Evolutionary conservation across 495 filamentous ascomycete genomes (phyloP).

Genomic region (Pseudotulostoma volvatum): DNA sequence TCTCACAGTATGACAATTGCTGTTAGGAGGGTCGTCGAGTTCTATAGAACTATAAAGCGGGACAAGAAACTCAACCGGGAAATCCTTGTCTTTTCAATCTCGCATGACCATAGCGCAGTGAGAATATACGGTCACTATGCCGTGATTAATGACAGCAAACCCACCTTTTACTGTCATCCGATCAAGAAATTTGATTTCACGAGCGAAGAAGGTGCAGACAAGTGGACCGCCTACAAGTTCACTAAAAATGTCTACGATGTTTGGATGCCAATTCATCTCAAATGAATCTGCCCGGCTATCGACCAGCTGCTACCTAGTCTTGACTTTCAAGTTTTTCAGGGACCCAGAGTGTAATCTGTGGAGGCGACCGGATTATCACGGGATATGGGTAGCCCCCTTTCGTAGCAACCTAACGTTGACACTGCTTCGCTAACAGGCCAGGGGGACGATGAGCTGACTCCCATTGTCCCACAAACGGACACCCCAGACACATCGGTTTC

Average conservation of each 20-base stretch:
- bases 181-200: slow-evolving; percentile 11
- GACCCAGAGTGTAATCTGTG: too few relatives aligned
- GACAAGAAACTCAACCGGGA: slow-evolving; percentile 10
- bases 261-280: slow-evolving; percentile 23
- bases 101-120: slow-evolving; percentile 19
- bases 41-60: slow-evolving; percentile 8
- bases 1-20: slow-evolving; percentile 16
- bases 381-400: too few relatives aligned
- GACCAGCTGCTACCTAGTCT: too few relatives aligned
- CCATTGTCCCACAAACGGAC: slow-evolving; percentile 1
- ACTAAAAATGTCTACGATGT: slow-evolving; percentile 24
- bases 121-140: slow-evolving; percentile 15
- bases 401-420: too few relatives aligned
- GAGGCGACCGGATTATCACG: too few relatives aligned
- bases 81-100: slow-evolving; percentile 30
- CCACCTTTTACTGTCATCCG: slow-evolving; percentile 7
- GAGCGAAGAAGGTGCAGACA: slow-evolving; percentile 14
- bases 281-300: too few relatives aligned
- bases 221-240: slow-evolving; percentile 19
- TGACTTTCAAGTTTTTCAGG: too few relatives aligned
- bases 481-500: slow-evolving; percentile 3
- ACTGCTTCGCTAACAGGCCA: slow-evolving; percentile 1
- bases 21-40: slow-evolving; percentile 11
- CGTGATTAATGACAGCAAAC: slow-evolving; percentile 7
- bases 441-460: not conserved